Conservation (phyloP, 331 rosid genomes). For the Ulmus americana region DNA sequence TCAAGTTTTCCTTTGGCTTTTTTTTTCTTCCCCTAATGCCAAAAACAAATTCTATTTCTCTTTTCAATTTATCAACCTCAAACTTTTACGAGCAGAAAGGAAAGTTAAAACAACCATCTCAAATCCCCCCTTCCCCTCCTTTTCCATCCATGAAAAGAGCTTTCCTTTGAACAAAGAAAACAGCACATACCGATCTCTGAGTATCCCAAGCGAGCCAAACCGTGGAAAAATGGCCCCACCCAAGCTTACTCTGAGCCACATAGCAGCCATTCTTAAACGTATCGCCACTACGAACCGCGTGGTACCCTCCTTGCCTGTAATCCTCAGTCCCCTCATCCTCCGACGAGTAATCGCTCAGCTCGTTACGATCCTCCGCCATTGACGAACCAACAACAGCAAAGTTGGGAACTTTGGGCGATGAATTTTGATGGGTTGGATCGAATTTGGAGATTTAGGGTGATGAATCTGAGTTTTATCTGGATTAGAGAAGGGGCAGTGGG, state of each 20-base stretch:
- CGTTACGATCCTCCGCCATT: constrained; percentile 74
- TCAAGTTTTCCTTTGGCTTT: too few species aligned
- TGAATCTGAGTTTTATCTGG: background rate
- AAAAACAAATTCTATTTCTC: background rate
- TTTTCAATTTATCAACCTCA: background rate
- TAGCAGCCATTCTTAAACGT: constrained; percentile 74
- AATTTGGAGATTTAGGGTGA: constrained; percentile 1
- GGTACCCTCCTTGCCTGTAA: constrained; percentile 84
- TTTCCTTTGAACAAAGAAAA: constrained; percentile 2
- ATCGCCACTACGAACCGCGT: constrained; percentile 69
- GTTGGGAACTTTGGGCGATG: background rate
- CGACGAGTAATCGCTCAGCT: constrained; percentile 53
- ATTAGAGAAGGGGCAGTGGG: background rate
- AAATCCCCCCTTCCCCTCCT: too few species aligned
- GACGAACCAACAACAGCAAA: constrained; percentile 20
- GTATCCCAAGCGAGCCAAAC: constrained; percentile 93
- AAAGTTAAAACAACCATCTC: too few species aligned
- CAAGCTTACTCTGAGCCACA: constrained; percentile 74
- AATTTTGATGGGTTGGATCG: background rate
- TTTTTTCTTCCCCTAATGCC: too few species aligned
- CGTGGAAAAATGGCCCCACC: constrained; percentile 91
- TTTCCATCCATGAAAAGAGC: background rate
- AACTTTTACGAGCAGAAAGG: background rate
- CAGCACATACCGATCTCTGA: constrained; percentile 44
- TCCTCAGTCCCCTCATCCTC: constrained; percentile 85